Conservation (phyloP, 305 asterid species). For the Fraxinus baroniana region DNA sequence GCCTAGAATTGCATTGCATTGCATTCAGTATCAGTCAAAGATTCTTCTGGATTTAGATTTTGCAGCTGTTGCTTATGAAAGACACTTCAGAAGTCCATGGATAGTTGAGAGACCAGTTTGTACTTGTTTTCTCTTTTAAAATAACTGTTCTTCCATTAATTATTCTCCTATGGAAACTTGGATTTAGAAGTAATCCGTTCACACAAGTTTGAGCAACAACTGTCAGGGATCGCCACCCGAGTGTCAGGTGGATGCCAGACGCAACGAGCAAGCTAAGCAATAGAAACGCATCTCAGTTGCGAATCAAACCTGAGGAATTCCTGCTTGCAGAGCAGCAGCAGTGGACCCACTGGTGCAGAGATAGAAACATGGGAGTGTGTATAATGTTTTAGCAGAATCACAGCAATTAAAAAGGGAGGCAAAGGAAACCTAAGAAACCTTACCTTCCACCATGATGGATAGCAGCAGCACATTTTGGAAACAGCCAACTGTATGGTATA, state of each 20-base stretch:
- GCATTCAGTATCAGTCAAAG: not conserved
- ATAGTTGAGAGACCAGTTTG: not conserved
- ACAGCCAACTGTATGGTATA: slow-evolving; percentile 80
- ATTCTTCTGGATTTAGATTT: not conserved
- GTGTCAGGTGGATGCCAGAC: slow-evolving; percentile 1
- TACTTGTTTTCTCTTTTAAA: not conserved
- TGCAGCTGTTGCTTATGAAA: slow-evolving; percentile 6
- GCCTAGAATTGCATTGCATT: not conserved
- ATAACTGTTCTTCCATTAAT: not conserved
- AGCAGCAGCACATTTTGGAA: slow-evolving; percentile 84
- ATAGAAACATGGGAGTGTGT: slow-evolving; percentile 20
- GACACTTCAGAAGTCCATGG: slow-evolving; percentile 12
- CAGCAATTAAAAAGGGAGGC: slow-evolving; percentile 4
- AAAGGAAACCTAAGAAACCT: slow-evolving; percentile 22
- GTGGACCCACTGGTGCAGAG: slow-evolving; percentile 73
- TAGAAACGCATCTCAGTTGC: slow-evolving; percentile 16
- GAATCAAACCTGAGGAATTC: slow-evolving; percentile 87
- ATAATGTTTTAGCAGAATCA: slow-evolving; percentile 4
- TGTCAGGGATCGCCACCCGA: not conserved
- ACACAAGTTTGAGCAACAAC: slow-evolving; percentile 10
- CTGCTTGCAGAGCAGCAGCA: slow-evolving; percentile 82
- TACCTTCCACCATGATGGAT: slow-evolving; percentile 98
- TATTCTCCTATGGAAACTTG: not conserved
- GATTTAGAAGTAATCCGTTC: slow-evolving; percentile 7
- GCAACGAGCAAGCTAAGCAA: slow-evolving; percentile 1